Evolutionary conservation across 208 protist species (phyloP).

Genomic region (Leishmania tropica): DNA sequence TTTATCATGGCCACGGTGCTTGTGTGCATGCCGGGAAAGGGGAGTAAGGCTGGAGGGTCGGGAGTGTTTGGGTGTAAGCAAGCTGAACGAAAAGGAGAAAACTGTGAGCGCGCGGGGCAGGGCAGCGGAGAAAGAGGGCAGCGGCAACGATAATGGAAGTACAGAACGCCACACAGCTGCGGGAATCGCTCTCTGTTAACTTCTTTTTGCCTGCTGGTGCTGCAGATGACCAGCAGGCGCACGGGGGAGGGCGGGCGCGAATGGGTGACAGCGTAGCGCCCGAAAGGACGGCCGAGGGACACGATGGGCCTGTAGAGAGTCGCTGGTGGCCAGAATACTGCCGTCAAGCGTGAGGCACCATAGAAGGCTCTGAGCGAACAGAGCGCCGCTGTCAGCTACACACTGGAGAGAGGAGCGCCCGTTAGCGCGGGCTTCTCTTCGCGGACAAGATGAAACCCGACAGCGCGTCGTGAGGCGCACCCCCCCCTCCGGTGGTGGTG

Average conservation of each 20-base stretch:
- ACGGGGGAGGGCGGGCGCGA: neutral
- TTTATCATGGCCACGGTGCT: neutral
- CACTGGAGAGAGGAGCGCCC: neutral
- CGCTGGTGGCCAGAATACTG: neutral
- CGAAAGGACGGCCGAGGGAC: neutral
- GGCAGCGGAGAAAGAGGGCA: neutral
- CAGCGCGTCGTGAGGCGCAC: neutral
- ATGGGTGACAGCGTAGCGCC: neutral
- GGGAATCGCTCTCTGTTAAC: neutral
- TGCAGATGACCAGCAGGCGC: too few relatives aligned
- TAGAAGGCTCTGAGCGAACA: neutral
- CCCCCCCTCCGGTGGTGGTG: too few relatives aligned
- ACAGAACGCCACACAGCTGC: neutral
- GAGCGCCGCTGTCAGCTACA: neutral
- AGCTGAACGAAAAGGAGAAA: neutral
- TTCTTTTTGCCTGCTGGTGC: neutral
- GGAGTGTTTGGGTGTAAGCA: neutral
- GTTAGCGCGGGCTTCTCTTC: neutral
- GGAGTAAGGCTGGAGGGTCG: neutral
- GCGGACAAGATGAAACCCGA: neutral
- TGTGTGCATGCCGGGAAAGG: neutral
- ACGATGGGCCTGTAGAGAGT: neutral
- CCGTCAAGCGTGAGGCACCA: neutral
- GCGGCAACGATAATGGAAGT: neutral
- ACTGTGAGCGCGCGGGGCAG: neutral